These are phyloP conservation scores for Fusarium verticillioides DNA, from an alignment of 2,329 filamentous ascomycete genomes.

Conservation along the genomic window DNA sequence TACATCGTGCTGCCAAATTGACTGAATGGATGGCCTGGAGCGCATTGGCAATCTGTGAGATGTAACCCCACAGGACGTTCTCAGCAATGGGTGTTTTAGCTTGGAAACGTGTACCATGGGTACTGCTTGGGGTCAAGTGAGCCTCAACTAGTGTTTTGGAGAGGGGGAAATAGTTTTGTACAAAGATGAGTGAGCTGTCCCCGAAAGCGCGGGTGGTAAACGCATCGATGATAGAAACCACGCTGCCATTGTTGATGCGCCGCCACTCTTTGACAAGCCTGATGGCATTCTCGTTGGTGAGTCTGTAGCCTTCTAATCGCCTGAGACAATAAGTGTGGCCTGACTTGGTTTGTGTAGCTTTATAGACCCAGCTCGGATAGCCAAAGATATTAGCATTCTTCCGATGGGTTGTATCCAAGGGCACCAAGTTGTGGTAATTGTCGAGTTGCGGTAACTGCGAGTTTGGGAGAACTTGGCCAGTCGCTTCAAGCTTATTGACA, in stretches of 20 bases:
- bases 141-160: constrained; percentile 90
- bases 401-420: constrained; percentile 83
- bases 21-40: constrained; percentile 85
- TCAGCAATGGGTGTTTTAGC: constrained; percentile 69
- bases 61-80: constrained; percentile 87
- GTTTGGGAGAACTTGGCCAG: constrained; percentile 83
- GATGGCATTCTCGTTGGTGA: constrained; percentile 91
- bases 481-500: constrained; percentile 87
- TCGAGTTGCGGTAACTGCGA: constrained; percentile 82
- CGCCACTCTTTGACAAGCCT: constrained; percentile 90
- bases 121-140: constrained; percentile 66
- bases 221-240: constrained; percentile 89
- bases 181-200: constrained; percentile 93
- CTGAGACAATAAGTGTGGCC: constrained; percentile 89
- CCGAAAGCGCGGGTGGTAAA: constrained; percentile 95
- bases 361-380: constrained; percentile 94
- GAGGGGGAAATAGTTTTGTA: constrained; percentile 91
- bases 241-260: constrained; percentile 79
- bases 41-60: constrained; percentile 90
- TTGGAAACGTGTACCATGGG: constrained; percentile 58
- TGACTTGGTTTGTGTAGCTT: constrained; percentile 88
- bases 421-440: constrained; percentile 91
- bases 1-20: constrained; percentile 84
- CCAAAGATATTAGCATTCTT: constrained; percentile 85
- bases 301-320: constrained; percentile 86